Evolutionary conservation across 108 stramenopile species (phyloP), one percentile per base, ranked within the genome.

Genomic region (Poteriospumella lacustris): DNA sequence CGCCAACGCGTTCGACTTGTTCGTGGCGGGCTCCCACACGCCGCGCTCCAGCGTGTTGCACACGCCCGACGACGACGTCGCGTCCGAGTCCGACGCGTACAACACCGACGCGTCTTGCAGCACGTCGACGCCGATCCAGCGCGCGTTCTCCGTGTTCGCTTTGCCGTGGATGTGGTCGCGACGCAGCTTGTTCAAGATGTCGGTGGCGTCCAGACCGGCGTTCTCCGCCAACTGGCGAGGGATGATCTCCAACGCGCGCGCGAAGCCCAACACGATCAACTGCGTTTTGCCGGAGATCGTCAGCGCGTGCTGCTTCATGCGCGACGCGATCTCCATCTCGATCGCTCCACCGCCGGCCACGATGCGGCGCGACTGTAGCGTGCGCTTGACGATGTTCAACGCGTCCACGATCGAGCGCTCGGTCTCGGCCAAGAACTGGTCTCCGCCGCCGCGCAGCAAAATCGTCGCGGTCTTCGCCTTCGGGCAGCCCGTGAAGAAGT

Each of bases 321-420:
- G 77, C 59, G 87, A 86, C 31, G 94, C 87, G 9, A 89, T 52
- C 83, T 95, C 94, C 93, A 99, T 92, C 84, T 99, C 97, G 34
- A 99, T 89, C 42, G 97, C 97, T 39, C 97, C 97, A 34, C 97
- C 97, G 33, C 97, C 97, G 1, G 95, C 97, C 12, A 99, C 97
- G 43, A 99, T 92, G 33, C 88, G 76, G 39, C 82, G 76, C n/a
- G 89, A 87, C 83, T 87, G 87, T 15, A 97, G 82, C 76, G 91
- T 85, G 58, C 96, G 88, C 86, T 99, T 97, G 73, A 96, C 96
- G 15, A 96, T 91, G 93, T 94, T 95, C 38, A 98, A 83, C 2
- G 97, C 94, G 86, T 99, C 97, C 86, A 97, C 96, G 58, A 97
- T 90, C 85, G 91, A 92, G 1, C 97, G 90, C 83, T 97, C 94